Conservation (phyloP, 352 stramenopile genomes). For the Poterioochromonas sp. region DNA sequence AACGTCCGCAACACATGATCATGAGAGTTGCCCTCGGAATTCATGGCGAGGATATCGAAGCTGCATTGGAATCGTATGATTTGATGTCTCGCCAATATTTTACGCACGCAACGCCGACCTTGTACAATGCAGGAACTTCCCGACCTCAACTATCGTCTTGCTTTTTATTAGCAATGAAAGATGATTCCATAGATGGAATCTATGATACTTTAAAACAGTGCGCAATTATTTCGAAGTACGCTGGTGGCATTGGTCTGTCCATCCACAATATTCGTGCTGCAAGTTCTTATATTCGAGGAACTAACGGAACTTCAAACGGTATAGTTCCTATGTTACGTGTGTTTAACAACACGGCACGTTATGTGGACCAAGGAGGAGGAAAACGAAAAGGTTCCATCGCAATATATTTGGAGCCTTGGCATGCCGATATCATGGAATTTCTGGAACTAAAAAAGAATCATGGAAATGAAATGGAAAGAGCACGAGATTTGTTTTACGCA, state of each 20-base stretch:
- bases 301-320: conserved; percentile 95
- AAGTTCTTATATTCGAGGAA: conserved; percentile 93
- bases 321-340: conserved; percentile 99
- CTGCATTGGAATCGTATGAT: conserved; percentile 93
- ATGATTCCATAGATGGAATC: conserved; percentile 96
- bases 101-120: conserved; percentile 95
- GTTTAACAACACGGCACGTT: conserved; percentile 98
- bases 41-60: conserved; percentile 85
- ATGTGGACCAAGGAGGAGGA: conserved; percentile 79
- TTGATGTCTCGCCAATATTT: conserved; percentile 89
- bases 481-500: conserved; percentile 96
- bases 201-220: conserved; percentile 97
- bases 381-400: conserved; percentile 95
- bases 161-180: conserved; percentile 95
- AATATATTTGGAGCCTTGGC: conserved; percentile 98
- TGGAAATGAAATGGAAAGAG: conserved; percentile 88
- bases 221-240: conserved; percentile 97
- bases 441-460: conserved; percentile 97
- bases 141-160: conserved; percentile 95
- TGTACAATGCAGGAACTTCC: conserved; percentile 93
- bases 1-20: conserved; percentile 97
- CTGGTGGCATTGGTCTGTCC: conserved; percentile 91
- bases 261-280: conserved; percentile 96
- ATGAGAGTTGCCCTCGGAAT: conserved; percentile 95
- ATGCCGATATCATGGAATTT: conserved; percentile 97